A percentile compares a stretch with the other conserved stretches of the same genome.
These are phyloP conservation scores for Globisporangium irregulare DNA, from an alignment of 352 stramenopile genomes.

Conservation along the genomic window DNA sequence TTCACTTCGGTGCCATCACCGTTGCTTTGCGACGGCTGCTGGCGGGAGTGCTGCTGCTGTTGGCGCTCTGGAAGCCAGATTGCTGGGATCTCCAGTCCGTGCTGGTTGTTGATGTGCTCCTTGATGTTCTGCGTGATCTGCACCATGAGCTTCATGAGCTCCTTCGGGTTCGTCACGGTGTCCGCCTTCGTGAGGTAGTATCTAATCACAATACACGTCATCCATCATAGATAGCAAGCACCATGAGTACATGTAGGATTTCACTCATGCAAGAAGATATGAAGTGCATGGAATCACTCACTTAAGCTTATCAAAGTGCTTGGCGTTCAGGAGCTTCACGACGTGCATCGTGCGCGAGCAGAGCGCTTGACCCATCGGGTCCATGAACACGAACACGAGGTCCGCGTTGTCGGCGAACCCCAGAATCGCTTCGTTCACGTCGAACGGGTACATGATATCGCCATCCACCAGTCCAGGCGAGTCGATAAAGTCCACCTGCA, in stretches of 20 bases:
- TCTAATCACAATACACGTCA: background rate
- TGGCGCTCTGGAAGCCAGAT: conserved; percentile 39
- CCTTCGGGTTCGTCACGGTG: conserved; percentile 52
- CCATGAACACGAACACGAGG: conserved; percentile 70
- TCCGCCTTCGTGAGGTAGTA: conserved; percentile 73
- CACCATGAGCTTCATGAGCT: conserved; percentile 68
- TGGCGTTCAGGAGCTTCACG: conserved; percentile 52
- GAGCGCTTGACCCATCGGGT: conserved; percentile 59
- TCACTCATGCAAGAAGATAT: background rate
- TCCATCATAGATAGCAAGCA: background rate
- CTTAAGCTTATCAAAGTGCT: conserved; percentile 51
- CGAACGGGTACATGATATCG: conserved; percentile 66
- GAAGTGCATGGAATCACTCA: background rate
- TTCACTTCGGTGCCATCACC: conserved; percentile 32
- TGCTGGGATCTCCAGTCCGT: conserved; percentile 55
- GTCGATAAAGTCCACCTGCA: conserved; percentile 66
- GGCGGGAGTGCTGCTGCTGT: conserved; percentile 6
- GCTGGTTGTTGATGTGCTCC: conserved; percentile 65
- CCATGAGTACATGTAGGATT: background rate
- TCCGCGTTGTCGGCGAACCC: conserved; percentile 48
- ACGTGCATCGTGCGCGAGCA: conserved; percentile 74
- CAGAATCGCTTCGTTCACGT: conserved; percentile 62
- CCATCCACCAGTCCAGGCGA: conserved; percentile 66
- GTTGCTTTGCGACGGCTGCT: conserved; percentile 16
- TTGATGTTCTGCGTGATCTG: conserved; percentile 70